A percentile compares a stretch with the other conserved stretches of the same genome.
These are phyloP conservation scores for Starmerella apis DNA, from an alignment of 805 yeast species.

Conservation along the genomic window DNA sequence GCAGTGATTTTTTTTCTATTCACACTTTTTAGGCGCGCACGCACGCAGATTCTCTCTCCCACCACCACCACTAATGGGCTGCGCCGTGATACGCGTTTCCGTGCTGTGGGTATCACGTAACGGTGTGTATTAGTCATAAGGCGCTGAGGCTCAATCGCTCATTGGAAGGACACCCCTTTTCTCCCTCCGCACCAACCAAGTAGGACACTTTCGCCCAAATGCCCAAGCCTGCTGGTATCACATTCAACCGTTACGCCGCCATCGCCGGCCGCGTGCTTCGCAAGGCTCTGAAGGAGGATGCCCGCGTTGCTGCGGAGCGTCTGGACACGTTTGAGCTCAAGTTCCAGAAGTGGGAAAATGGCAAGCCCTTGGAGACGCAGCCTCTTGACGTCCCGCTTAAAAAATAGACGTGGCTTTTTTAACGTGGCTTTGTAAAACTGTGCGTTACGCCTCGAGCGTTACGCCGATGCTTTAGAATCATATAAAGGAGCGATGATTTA, in stretches of 20 bases:
- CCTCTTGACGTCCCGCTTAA: constrained; percentile 22
- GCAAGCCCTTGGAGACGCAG: constrained; percentile 34
- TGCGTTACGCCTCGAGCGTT: not conserved
- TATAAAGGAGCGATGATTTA: not conserved
- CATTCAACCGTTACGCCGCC: constrained; percentile 80
- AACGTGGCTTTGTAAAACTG: too few species aligned
- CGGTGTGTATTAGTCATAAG: too few species aligned
- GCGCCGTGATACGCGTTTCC: too few species aligned
- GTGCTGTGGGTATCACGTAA: too few species aligned
- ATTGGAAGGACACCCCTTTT: constrained; percentile 1
- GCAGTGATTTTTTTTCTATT: not conserved
- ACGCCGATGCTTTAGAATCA: not conserved
- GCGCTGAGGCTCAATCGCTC: too few species aligned
- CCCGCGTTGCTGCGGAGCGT: constrained; percentile 55
- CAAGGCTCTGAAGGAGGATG: constrained; percentile 76
- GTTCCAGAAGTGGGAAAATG: constrained; percentile 61
- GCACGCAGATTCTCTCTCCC: too few species aligned
- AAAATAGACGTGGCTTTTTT: too few species aligned
- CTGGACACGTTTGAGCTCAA: constrained; percentile 68
- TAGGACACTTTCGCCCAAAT: too few species aligned
- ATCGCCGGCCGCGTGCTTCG: constrained; percentile 85
- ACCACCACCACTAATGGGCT: too few species aligned
- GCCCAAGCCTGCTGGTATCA: constrained; percentile 30
- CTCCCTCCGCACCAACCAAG: too few species aligned
- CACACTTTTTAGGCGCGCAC: too few species aligned